These are phyloP conservation scores for Paratinospora sagittata DNA, from an alignment of 164 flowering plant species.

Conservation along the genomic window DNA sequence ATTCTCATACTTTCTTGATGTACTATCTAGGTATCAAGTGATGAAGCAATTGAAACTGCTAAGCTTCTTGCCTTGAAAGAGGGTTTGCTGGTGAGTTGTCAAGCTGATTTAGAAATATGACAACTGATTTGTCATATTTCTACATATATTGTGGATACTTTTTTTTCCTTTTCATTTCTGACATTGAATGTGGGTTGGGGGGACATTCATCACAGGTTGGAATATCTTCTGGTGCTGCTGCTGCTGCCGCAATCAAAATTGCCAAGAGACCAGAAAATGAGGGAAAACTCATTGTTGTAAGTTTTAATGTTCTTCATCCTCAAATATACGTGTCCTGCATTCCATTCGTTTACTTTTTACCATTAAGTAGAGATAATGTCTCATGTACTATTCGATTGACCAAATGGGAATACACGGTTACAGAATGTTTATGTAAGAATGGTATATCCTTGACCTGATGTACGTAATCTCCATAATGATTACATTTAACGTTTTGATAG, in stretches of 20 bases:
- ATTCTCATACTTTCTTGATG: neutral
- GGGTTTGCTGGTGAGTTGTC: constrained; percentile 32
- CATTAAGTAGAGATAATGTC: neutral
- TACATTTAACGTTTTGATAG: too few species aligned
- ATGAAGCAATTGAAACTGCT: constrained; percentile 39
- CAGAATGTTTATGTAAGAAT: too few species aligned
- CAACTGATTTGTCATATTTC: neutral
- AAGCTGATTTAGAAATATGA: neutral
- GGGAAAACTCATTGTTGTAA: constrained; percentile 83
- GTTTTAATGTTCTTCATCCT: constrained; percentile 19
- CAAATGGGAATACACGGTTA: neutral
- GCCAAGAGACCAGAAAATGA: constrained; percentile 61
- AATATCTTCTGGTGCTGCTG: constrained; percentile 29
- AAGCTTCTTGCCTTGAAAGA: constrained; percentile 37
- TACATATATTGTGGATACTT: neutral
- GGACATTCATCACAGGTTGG: constrained; percentile 20
- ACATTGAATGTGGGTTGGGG: neutral
- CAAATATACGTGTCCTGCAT: neutral
- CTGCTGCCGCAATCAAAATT: constrained; percentile 26
- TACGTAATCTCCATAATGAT: too few species aligned
- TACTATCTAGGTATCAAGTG: constrained; percentile 31
- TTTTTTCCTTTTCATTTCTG: neutral
- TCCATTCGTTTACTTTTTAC: neutral
- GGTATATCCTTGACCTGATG: too few species aligned
- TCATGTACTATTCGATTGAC: neutral